A percentile compares a stretch with the other conserved stretches of the same genome.
Evolutionary conservation across 176 grass and related monocot genomes (phyloP).

Genomic region (Bolboschoenus planiculmis): DNA sequence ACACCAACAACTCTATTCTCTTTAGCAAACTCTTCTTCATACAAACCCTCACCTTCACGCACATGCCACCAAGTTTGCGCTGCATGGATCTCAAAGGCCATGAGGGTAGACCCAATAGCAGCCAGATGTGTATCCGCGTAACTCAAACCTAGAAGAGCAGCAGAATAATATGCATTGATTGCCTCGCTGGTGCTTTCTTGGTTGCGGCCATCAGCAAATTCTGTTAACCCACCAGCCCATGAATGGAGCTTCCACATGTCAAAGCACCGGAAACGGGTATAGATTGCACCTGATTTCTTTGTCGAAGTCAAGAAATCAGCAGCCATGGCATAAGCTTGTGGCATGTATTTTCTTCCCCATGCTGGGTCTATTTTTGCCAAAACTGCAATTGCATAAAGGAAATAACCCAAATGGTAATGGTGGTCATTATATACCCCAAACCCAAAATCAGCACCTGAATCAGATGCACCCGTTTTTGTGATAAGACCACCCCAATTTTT

Average conservation of each 20-base stretch:
- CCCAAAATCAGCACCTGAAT: constrained; percentile 72
- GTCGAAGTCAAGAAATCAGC: constrained; percentile 86
- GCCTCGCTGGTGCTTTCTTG: constrained; percentile 95
- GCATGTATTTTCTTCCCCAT: constrained; percentile 87
- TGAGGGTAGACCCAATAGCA: constrained; percentile 50
- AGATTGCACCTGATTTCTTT: constrained; percentile 38
- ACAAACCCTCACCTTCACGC: constrained; percentile 38
- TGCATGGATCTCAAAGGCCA: constrained; percentile 56
- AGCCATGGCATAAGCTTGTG: constrained; percentile 65
- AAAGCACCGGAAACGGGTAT: constrained; percentile 58
- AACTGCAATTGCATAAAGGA: constrained; percentile 84
- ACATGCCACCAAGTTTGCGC: constrained; percentile 97
- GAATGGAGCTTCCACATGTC: constrained; percentile 96
- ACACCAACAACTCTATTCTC: constrained; percentile 57
- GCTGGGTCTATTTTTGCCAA: constrained; percentile 70
- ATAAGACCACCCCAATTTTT: constrained; percentile 73
- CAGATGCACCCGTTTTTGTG: constrained; percentile 46
- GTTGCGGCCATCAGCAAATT: constrained; percentile 84
- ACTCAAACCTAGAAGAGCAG: constrained; percentile 68
- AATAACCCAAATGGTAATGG: constrained; percentile 98
- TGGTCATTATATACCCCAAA: constrained; percentile 94
- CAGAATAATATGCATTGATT: constrained; percentile 74
- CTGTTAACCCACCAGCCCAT: constrained; percentile 75
- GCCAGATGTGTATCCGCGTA: constrained; percentile 70
- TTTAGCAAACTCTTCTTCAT: constrained; percentile 69